Evolutionary conservation across 139 green algal species (phyloP), one percentile per base, ranked within the genome.

Genomic region (Chlorella sp.): DNA sequence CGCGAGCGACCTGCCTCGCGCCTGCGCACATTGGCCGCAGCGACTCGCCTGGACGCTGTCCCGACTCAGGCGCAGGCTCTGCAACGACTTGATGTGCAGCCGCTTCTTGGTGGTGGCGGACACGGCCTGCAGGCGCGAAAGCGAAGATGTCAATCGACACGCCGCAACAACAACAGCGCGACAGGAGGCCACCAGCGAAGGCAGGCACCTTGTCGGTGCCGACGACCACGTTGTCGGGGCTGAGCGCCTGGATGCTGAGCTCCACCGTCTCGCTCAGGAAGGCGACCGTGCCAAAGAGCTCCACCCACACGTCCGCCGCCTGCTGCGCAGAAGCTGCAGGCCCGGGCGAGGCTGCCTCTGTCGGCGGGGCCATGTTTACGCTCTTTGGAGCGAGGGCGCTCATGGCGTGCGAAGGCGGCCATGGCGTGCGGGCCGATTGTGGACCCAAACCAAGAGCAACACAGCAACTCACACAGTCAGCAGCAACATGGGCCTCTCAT

Each of bases 71-170:
- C 76, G 73, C 0, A 84, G 55, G 1, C 67, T 55, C 27, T 78
- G 70, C 0, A 81, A 2, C 0, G 74, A 69, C 14, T 76, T 78
- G 14, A 81, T 50, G 17, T 69, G 65, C 49, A 84, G 70, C 17
- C 79, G 70, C 50, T 80, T 80, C 62, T 84, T 84, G 3, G 79
- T 84, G 29, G 64, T 84, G 2, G 74, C 79, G 24, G 74, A 81
- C 3, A 84, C 74, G 3, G 72, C 70, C 78, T 84, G 63, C 42
- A 67, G 6, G 17, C 23, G 1, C 35, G 1, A 60, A 71, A 80
- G n/a, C 5, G 0, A 71, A 59, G 6, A 30, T 70, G 14, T 10
- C 23, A 31, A 29, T 20, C 0, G 33, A 50, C 64, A 55, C 65
- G 60, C 71, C 42, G 26, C 42, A 5, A 62, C 29, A 49, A 22